phyloP scores from a whole-genome alignment of 495 filamentous ascomycete genomes.

The Aspergillus nidulans region DNA sequence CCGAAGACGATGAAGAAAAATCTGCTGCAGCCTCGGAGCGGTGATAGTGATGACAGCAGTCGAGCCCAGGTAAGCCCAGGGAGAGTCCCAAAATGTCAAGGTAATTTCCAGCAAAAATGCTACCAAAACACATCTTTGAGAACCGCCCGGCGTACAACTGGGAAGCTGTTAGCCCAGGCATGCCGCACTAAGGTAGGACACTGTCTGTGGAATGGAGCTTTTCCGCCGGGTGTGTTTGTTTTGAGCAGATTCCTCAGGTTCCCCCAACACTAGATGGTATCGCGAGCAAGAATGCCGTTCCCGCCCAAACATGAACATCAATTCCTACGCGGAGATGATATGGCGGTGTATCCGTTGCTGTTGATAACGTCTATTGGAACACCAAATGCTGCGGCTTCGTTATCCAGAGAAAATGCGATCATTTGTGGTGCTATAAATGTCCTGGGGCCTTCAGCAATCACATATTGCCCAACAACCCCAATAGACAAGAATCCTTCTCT shows the following conservation, averaged over 20 bases:
- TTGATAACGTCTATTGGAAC: no score
- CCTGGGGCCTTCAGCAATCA: background rate
- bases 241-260: conserved; percentile 16
- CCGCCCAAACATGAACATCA: conserved; percentile 3
- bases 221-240: conserved; percentile 17
- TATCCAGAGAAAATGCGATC: no score
- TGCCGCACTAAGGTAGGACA: conserved; percentile 10
- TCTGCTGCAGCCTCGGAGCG: background rate
- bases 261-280: conserved; percentile 10
- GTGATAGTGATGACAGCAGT: background rate
- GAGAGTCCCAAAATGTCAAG: background rate
- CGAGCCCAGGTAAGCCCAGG: background rate
- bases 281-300: conserved; percentile 11
- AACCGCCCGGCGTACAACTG: background rate
- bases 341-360: no score
- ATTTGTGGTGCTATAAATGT: no score
- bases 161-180: conserved; percentile 1
- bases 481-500: background rate
- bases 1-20: background rate
- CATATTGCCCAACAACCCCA: background rate
- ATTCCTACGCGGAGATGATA: background rate
- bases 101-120: conserved; percentile 13
- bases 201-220: conserved; percentile 16
- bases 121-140: conserved; percentile 9
- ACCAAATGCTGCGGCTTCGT: no score